phyloP scores from a whole-genome alignment of 306 rosid genomes.

The Fragaria nilgerrensis region DNA sequence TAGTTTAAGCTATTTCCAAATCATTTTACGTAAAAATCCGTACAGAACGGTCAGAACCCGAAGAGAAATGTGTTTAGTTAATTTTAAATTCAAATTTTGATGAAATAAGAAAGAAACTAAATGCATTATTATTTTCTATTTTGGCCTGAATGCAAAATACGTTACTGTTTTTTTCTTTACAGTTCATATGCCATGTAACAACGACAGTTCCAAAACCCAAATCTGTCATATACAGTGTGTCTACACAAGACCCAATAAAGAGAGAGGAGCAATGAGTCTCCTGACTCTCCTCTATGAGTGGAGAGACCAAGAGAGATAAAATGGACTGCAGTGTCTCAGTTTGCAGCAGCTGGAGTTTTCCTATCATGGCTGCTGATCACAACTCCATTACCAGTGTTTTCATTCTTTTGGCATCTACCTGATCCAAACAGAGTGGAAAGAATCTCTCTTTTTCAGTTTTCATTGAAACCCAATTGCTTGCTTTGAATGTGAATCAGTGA shows the following conservation, averaged over 20 bases:
- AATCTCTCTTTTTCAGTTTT: slow-evolving; percentile 25
- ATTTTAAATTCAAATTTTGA: neutral
- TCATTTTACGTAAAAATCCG: no score
- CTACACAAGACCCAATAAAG: slow-evolving; percentile 28
- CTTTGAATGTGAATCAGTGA: slow-evolving; percentile 11
- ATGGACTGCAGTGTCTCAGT: slow-evolving; percentile 15
- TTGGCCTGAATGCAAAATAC: slow-evolving; percentile 7
- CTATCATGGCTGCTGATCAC: slow-evolving; percentile 33
- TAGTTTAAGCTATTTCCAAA: neutral
- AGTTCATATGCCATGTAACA: slow-evolving; percentile 40
- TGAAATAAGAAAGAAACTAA: neutral
- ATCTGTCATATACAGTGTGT: slow-evolving; percentile 30
- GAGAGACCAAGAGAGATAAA: slow-evolving; percentile 21
- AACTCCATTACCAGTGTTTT: slow-evolving; percentile 36
- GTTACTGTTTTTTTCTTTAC: slow-evolving; percentile 38
- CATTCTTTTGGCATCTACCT: slow-evolving; percentile 28
- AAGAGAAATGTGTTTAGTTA: no score
- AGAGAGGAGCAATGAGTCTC: slow-evolving; percentile 20
- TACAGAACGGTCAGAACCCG: no score
- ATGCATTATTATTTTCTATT: neutral
- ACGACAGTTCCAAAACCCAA: slow-evolving; percentile 44
- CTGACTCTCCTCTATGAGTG: slow-evolving; percentile 6
- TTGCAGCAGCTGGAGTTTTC: slow-evolving; percentile 39
- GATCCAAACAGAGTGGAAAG: slow-evolving; percentile 30
- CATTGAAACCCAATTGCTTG: slow-evolving; percentile 35